Evolutionary conservation across 352 stramenopile genomes (phyloP), one percentile per base, ranked within the genome.

Genomic region (Phytopythium sindhum): DNA sequence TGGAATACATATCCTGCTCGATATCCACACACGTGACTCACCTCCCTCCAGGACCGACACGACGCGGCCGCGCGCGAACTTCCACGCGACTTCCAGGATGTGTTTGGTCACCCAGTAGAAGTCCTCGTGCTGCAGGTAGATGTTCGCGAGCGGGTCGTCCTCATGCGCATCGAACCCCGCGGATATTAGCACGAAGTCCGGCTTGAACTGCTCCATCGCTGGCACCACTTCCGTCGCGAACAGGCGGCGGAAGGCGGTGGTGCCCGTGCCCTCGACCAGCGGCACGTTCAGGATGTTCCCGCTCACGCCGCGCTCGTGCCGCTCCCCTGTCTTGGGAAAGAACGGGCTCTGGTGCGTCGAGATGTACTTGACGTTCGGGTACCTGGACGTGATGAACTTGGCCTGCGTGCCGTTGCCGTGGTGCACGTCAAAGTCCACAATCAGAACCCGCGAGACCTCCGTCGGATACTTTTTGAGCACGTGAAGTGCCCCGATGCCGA

Each of bases 401-500:
- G 77, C 74, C 54, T 88, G 81, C 2, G 90, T 96, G 19, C 88
- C 88, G 63, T 97, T 97, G 42, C 90, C 90, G 69, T 97, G 89
- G 65, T 97, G 90, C 33, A 89, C 74, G 64, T 91, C 87, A 35
- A 91, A 81, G 59, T 91, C 83, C n/a, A 91, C 66, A 66, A 91
- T 88, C 12, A 74, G 73, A 2, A 91, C 77, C 23, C 82, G 69
- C 37, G 7, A 56, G 29, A 89, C 39, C 26, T 78, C 62, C 54
- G 50, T 39, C 63, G 60, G 21, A 44, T 89, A 66, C 14, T 73
- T 72, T 11, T 91, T 87, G 24, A 98, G 69, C 5, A 93, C 93
- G 77, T 99, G 93, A 57, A 98, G 75, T 21, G 94, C 95, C n/a
- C 86, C 95, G 51, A 98, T 81, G 42, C 90, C 94, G 23, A 98